Conservation (phyloP, 2,329 filamentous ascomycete genomes). For the Calycina marina region DNA sequence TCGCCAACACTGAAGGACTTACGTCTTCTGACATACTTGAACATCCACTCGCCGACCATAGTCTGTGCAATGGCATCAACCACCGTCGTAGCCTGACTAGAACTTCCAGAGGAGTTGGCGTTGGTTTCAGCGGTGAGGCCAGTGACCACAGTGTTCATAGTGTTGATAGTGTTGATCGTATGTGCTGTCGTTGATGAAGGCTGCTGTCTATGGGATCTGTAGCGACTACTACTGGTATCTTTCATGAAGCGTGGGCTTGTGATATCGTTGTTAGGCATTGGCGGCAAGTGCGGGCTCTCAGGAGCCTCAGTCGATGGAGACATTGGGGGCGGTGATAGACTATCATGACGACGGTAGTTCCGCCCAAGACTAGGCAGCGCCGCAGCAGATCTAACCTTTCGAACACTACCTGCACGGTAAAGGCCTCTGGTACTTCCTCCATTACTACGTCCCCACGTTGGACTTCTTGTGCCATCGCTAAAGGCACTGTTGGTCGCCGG, state of each 20-base stretch:
- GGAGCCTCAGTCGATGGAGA: conserved; percentile 53
- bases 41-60: conserved; percentile 98
- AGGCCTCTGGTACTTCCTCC: conserved; percentile 31
- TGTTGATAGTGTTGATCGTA: conserved; percentile 25
- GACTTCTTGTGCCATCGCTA: conserved; percentile 64
- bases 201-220: conserved; percentile 37
- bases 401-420: conserved; percentile 47
- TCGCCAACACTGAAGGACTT: conserved; percentile 81
- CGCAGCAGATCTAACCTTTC: conserved; percentile 75
- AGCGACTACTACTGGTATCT: conserved; percentile 27
- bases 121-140: conserved; percentile 24
- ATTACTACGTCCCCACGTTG: conserved; percentile 46
- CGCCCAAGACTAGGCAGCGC: conserved; percentile 44
- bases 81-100: conserved; percentile 58
- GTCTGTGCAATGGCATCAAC: conserved; percentile 96
- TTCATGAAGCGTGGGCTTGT: conserved; percentile 36
- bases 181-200: conserved; percentile 45
- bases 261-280: conserved; percentile 59
- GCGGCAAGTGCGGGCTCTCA: conserved; percentile 58
- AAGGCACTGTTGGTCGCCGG: conserved; percentile 47
- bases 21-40: conserved; percentile 73
- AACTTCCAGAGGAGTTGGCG: conserved; percentile 38
- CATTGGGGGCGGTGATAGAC: conserved; percentile 49
- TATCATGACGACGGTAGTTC: conserved; percentile 34
- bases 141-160: too few species aligned